A percentile compares a stretch with the other conserved stretches of the same genome.
Evolutionary conservation across 257 asterid genomes (phyloP).

Genomic region (Plectranthus barbatus): DNA sequence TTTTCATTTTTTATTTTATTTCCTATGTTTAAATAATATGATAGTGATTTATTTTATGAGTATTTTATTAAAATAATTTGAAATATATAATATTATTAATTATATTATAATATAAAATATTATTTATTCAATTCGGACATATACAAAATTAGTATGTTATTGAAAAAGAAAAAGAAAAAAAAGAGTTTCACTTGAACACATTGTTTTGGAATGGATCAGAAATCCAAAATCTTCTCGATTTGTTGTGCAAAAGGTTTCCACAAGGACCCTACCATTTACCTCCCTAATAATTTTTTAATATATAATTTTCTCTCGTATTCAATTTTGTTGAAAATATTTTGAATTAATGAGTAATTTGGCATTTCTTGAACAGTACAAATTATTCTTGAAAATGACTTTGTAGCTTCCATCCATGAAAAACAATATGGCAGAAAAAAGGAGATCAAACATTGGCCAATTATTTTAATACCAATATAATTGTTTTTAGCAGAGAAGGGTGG

Average conservation of each 20-base stretch:
- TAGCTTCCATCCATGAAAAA: constrained; percentile 20
- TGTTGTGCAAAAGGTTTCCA: constrained; percentile 41
- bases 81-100: too few species aligned
- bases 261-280: constrained; percentile 38
- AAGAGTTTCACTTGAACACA: constrained; percentile 1
- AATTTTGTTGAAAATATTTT: not conserved
- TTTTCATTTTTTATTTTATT: too few species aligned
- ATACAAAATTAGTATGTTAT: too few species aligned
- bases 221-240: constrained; percentile 28
- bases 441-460: not conserved
- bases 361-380: constrained; percentile 3
- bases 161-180: too few species aligned
- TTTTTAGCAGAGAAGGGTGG: too few species aligned
- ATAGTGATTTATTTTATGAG: too few species aligned
- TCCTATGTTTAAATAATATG: too few species aligned
- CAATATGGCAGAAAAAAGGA: not conserved
- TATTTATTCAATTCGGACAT: too few species aligned
- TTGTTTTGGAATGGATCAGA: constrained; percentile 27
- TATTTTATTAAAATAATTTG: too few species aligned
- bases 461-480: too few species aligned
- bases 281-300: not conserved
- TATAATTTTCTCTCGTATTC: not conserved
- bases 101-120: too few species aligned
- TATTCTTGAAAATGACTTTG: constrained; percentile 28
- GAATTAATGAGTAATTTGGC: constrained; percentile 1